Percentiles rank a stretch among this genome's conserved stretches.
phyloP scores from a whole-genome alignment of 768 basidiomycete genomes.

The Asterophora parasitica region DNA sequence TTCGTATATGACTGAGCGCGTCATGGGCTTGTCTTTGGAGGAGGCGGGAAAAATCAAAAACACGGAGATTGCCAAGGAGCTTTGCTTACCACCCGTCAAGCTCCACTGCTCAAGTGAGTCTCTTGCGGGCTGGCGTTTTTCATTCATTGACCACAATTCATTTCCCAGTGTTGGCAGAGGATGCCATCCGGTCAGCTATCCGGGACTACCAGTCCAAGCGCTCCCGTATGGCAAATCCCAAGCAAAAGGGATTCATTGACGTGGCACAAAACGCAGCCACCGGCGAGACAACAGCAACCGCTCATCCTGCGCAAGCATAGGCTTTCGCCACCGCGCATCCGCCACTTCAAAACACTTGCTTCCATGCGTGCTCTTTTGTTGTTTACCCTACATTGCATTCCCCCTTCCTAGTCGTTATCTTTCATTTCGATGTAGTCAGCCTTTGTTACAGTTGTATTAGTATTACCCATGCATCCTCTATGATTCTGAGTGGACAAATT shows the following conservation, averaged over 20 bases:
- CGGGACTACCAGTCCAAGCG: conserved; percentile 92
- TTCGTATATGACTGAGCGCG: conserved; percentile 98
- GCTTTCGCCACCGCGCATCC: not conserved
- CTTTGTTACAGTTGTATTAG: conserved; percentile 27
- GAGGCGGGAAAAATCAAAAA: conserved; percentile 97
- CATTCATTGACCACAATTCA: conserved; percentile 6
- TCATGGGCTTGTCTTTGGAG: conserved; percentile 89
- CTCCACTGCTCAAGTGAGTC: conserved; percentile 87
- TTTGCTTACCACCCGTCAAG: conserved; percentile 94
- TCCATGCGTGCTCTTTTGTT: not conserved
- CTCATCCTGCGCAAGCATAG: conserved; percentile 38
- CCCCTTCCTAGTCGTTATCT: conserved; percentile 14
- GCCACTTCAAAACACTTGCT: not conserved
- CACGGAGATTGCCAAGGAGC: conserved; percentile 97
- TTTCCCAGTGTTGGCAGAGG: conserved; percentile 84
- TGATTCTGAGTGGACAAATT: conserved; percentile 7
- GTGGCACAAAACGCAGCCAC: conserved; percentile 55
- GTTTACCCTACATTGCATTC: conserved; percentile 9
- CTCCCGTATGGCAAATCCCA: conserved; percentile 40
- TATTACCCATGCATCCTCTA: conserved; percentile 22
- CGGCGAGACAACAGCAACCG: conserved; percentile 50
- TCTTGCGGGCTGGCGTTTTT: conserved; percentile 3
- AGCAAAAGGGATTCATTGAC: conserved; percentile 64
- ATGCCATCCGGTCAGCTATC: conserved; percentile 98
- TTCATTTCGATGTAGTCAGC: not conserved